Evolutionary conservation across 164 flowering plant species (phyloP).

Genomic region (Vitis riparia): DNA sequence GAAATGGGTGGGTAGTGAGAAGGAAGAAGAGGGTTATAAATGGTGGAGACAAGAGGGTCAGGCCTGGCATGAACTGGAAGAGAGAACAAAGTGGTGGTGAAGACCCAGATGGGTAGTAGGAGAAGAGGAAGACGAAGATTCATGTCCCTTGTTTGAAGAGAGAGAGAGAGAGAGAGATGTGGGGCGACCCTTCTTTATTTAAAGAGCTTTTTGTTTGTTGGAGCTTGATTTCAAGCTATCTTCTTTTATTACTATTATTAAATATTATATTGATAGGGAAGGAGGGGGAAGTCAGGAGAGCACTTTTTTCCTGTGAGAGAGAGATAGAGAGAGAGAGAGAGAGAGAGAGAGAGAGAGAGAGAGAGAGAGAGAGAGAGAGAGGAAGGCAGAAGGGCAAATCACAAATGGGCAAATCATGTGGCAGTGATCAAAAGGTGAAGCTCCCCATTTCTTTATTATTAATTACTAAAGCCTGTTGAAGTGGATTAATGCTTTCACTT

Average conservation of each 20-base stretch:
- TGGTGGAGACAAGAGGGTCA: slow-evolving; percentile 14
- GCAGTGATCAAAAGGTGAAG: slow-evolving; percentile 18
- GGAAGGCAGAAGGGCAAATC: slow-evolving; percentile 2
- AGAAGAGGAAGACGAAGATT: slow-evolving; percentile 21
- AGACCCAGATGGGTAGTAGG: slow-evolving; percentile 28
- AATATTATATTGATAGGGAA: background rate
- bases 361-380: slow-evolving; percentile 15
- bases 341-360: too few relatives aligned
- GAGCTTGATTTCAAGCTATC: slow-evolving; percentile 2
- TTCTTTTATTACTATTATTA: background rate
- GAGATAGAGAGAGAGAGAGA: background rate
- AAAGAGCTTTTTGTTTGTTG: background rate
- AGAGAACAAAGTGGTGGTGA: slow-evolving; percentile 7
- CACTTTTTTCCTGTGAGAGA: slow-evolving; percentile 11
- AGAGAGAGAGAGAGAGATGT: slow-evolving; percentile 1
- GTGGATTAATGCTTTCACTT: too few relatives aligned
- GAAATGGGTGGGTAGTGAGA: slow-evolving; percentile 23
- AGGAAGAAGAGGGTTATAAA: slow-evolving; percentile 21
- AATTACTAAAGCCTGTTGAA: too few relatives aligned
- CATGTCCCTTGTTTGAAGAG: slow-evolving; percentile 12
- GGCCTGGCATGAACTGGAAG: slow-evolving; percentile 18
- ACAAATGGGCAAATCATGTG: slow-evolving; percentile 24
- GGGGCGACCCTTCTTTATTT: background rate
- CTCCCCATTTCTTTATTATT: too few relatives aligned
- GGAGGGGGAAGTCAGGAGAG: slow-evolving; percentile 16